These are phyloP conservation scores for Aeminium ludgeri DNA, from an alignment of 495 filamentous ascomycete species.

Conservation along the genomic window DNA sequence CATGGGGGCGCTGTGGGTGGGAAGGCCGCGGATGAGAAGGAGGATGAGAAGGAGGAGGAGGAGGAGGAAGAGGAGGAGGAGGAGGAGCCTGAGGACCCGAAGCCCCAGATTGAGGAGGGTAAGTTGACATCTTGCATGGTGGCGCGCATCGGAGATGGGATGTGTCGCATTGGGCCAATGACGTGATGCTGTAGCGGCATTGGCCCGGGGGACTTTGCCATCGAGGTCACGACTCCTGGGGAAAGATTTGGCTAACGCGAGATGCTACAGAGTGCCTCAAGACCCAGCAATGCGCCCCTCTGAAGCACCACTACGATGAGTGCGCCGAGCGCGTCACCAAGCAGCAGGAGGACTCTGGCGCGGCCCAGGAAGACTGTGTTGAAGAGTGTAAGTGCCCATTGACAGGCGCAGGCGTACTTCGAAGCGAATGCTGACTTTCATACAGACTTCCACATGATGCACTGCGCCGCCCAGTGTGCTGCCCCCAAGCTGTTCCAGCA, in stretches of 20 bases:
- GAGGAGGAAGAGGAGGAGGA: conserved; percentile 81
- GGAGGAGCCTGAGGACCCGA: conserved; percentile 73
- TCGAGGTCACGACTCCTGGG: too few species aligned
- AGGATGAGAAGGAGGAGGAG: conserved; percentile 36
- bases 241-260: conserved; percentile 15
- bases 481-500: conserved; percentile 85
- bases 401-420: background rate
- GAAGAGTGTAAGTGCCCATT: conserved; percentile 71
- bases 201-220: too few species aligned
- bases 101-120: conserved; percentile 86
- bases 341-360: conserved; percentile 48
- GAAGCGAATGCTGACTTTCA: conserved; percentile 1
- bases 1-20: conserved; percentile 32
- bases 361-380: conserved; percentile 80
- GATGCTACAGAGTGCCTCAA: conserved; percentile 59
- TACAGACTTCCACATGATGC: conserved; percentile 90
- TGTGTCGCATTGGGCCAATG: too few species aligned
- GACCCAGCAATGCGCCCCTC: conserved; percentile 63
- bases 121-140: conserved; percentile 25
- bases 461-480: conserved; percentile 81
- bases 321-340: conserved; percentile 83
- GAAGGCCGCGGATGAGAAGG: conserved; percentile 29
- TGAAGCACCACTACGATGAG: conserved; percentile 96
- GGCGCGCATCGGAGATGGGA: background rate
- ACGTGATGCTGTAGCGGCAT: too few species aligned